These are phyloP conservation scores for Bryoerythrophyllum caledonicum DNA, from an alignment of 225 moss, liverwort and hornwort species.

Conservation along the genomic window DNA sequence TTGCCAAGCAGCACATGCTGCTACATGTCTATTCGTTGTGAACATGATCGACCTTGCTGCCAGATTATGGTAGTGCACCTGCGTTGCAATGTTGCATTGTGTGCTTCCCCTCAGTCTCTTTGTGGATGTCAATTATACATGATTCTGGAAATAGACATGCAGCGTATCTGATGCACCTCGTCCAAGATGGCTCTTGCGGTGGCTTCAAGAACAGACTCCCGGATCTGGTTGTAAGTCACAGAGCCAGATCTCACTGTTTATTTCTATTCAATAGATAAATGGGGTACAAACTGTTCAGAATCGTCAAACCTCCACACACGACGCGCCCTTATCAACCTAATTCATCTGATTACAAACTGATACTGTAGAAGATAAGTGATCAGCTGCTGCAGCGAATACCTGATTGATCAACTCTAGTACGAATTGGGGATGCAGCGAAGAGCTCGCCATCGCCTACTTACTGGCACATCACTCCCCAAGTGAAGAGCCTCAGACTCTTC, in stretches of 20 bases:
- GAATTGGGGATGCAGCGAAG: background rate
- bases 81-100: no score
- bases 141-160: no score
- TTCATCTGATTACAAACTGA: background rate
- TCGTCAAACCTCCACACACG: background rate
- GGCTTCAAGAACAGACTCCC: no score
- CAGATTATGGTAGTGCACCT: no score
- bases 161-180: background rate
- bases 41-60: no score
- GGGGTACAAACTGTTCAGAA: background rate
- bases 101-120: no score
- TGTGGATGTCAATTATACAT: no score
- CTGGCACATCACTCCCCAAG: slow-evolving; percentile 27
- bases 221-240: no score
- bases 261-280: background rate
- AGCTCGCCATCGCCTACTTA: background rate
- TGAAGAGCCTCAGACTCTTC: slow-evolving; percentile 23
- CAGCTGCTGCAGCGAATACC: background rate
- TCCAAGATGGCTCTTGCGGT: slow-evolving; percentile 12
- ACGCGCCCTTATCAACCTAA: no score
- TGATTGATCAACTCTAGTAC: background rate
- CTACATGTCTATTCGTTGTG: no score
- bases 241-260: no score
- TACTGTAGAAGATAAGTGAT: background rate
- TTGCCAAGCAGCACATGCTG: no score